These are phyloP conservation scores for Brassica nigra DNA, from an alignment of 345 rosid genomes.

Conservation along the genomic window DNA sequence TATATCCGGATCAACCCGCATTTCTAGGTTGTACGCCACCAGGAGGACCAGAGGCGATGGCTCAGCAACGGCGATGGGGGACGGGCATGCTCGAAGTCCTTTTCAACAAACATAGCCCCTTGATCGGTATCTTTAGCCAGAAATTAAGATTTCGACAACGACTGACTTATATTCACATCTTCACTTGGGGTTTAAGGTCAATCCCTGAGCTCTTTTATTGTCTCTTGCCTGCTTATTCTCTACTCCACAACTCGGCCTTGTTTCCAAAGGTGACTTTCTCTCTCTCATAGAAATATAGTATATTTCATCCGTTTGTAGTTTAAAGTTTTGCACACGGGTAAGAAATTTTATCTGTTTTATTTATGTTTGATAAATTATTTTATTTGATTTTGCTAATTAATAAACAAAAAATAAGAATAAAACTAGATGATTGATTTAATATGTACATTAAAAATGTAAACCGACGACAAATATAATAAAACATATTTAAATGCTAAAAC, in stretches of 20 bases:
- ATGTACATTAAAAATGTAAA: not conserved
- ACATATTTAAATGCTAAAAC: too few relatives aligned
- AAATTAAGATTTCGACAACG: constrained; percentile 54
- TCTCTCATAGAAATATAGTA: not conserved
- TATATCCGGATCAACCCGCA: constrained; percentile 45
- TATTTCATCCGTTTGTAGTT: not conserved
- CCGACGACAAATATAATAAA: too few relatives aligned
- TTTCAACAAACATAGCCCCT: constrained; percentile 46
- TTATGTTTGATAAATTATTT: too few relatives aligned
- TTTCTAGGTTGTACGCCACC: constrained; percentile 63
- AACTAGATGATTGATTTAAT: not conserved
- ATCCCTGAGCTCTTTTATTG: constrained; percentile 65
- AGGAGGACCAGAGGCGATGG: constrained; percentile 43
- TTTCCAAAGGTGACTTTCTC: constrained; percentile 56
- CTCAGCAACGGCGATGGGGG: constrained; percentile 65
- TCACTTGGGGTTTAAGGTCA: constrained; percentile 47
- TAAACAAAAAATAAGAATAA: not conserved
- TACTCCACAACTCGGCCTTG: constrained; percentile 59
- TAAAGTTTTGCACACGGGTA: not conserved
- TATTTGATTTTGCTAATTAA: too few relatives aligned
- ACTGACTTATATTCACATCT: constrained; percentile 40
- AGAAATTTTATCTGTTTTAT: not conserved
- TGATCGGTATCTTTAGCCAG: constrained; percentile 27
- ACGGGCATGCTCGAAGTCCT: constrained; percentile 62
- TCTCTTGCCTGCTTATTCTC: constrained; percentile 59